Base-by-base conservation (phyloP, 192 early-diverging fungal genomes). In the Podochytrium sp. region DNA sequence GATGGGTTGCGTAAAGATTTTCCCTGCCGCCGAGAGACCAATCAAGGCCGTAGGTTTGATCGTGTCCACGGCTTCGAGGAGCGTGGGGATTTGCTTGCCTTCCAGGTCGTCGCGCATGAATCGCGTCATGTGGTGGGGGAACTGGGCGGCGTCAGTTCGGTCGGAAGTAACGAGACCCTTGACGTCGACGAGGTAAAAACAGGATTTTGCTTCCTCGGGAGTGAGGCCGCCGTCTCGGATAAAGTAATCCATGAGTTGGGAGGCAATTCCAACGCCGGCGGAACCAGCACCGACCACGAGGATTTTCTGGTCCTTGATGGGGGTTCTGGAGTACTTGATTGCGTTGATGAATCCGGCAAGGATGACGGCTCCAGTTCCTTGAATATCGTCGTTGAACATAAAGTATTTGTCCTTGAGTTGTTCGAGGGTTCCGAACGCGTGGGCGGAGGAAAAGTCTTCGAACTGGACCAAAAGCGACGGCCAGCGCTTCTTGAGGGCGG, bases 331-430 rank as follows among this genome's bases (percentile, higher is more conserved):
- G 6, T 89, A 82, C 10, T 72, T 62, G 51, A 97, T 83, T 16
- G 95, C 95, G 32, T 77, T 77, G 78, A 97, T 96, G 65, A 97
- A 92, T 43, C 94, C 97, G 49, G 92, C 90, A 20, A 98, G 86
- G 74, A 98, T 92, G 25, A 98, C 96, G 65, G 94, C 95, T 56
- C 97, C 97, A 33, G 94, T 96, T 35, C 94, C 93, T 43, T 94
- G 93, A 65, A 96, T 95, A 72, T 96, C 94, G 65, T 98, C 97
- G 79, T 98, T 98, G 80, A 98, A 98, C 79, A 90, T 92, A 57
- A 93, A 86, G 37, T 88, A 90, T 30, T 85, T 79, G 70, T 90
- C 53, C 73, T 91, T 85, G 82, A 95, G 76, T 16, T 90, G 86
- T n/a, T 90, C 87, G 42, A 98, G 81, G 30, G 95, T 81, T 23